phyloP scores from a whole-genome alignment of 2,329 filamentous ascomycete genomes.

The Diaporthe vexans region DNA sequence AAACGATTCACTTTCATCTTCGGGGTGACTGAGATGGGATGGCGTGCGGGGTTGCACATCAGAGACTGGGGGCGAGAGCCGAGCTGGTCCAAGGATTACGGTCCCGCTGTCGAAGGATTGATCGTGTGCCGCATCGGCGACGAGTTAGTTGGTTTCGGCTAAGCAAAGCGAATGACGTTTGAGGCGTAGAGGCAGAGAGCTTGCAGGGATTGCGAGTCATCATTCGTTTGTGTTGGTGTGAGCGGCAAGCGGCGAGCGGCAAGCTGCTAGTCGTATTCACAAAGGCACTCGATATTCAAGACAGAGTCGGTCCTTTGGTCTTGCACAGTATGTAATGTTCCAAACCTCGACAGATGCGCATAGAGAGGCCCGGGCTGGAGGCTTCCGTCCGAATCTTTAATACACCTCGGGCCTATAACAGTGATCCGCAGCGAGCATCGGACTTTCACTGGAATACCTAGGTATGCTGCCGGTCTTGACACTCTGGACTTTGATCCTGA shows the following conservation, averaged over 20 bases:
- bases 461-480: too few relatives aligned
- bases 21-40: slow-evolving; percentile 7
- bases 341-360: too few relatives aligned
- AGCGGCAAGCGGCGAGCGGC: too few relatives aligned
- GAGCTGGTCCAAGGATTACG: slow-evolving; percentile 7
- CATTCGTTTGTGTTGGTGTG: not conserved
- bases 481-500: too few relatives aligned
- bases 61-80: slow-evolving; percentile 10
- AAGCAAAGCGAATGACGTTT: slow-evolving; percentile 25
- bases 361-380: too few relatives aligned
- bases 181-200: not conserved
- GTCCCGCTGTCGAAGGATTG: not conserved
- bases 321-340: too few relatives aligned
- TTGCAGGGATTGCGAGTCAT: slow-evolving; percentile 14
- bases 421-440: too few relatives aligned
- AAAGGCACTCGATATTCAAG: not conserved
- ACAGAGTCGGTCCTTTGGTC: not conserved
- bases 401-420: too few relatives aligned
- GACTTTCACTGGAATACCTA: too few relatives aligned
- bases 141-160: slow-evolving; percentile 23
- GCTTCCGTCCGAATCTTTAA: too few relatives aligned
- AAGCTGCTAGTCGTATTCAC: not conserved
- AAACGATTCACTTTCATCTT: slow-evolving; percentile 7
- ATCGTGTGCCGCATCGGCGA: slow-evolving; percentile 20
- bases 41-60: slow-evolving; percentile 34